phyloP scores from a whole-genome alignment of 257 asterid species.

The Voacanga thouarsii region DNA sequence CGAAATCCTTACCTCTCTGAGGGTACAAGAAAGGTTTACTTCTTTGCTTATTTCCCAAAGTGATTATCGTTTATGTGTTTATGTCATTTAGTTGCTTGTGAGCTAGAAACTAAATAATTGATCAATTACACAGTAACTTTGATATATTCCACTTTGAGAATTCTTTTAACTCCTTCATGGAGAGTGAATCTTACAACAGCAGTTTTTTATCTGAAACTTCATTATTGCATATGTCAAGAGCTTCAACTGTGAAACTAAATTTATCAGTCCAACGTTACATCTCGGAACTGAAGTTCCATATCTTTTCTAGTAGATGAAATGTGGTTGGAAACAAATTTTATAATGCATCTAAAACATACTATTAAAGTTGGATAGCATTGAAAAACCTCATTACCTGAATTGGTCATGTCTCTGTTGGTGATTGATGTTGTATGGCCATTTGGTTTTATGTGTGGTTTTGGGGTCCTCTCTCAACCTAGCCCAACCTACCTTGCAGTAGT shows the following conservation, averaged over 20 bases:
- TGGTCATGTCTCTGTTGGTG: background rate
- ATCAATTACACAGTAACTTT: background rate
- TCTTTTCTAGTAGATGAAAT: background rate
- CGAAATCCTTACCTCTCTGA: conserved; percentile 87
- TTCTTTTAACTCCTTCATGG: background rate
- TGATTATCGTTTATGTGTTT: background rate
- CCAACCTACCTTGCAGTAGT: background rate
- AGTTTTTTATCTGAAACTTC: background rate
- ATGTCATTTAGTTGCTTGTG: background rate
- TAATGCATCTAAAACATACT: background rate
- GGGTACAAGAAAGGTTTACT: conserved; percentile 82
- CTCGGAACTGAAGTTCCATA: background rate
- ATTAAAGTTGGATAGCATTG: background rate
- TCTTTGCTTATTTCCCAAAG: conserved; percentile 1
- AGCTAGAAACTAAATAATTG: background rate
- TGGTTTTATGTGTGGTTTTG: background rate
- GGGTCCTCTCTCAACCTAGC: too few species aligned
- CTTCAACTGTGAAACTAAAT: background rate
- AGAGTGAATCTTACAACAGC: background rate
- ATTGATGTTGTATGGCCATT: background rate
- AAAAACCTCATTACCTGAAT: background rate
- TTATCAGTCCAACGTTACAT: background rate
- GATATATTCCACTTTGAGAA: background rate
- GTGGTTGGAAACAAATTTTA: background rate
- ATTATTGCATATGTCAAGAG: background rate